Evolutionary conservation across 2,329 filamentous ascomycete genomes (phyloP).

Genomic region (Cryphonectria carpinicola): DNA sequence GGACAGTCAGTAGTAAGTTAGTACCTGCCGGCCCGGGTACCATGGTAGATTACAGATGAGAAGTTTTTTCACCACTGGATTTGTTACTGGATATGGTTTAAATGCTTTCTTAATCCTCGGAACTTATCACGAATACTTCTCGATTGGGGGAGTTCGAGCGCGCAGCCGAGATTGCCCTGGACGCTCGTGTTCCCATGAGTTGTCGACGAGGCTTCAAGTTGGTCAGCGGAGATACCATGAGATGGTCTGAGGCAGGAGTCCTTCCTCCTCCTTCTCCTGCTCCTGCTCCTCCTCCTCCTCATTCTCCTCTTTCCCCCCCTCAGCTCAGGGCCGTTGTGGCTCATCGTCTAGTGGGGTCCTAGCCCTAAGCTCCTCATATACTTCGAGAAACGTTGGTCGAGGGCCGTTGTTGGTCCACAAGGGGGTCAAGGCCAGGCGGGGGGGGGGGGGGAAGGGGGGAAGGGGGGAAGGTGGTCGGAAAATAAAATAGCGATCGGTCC

Average conservation of each 20-base stretch:
- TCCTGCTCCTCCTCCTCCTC: neutral
- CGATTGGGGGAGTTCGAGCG: neutral
- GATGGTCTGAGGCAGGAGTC: neutral
- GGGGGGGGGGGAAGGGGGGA: neutral
- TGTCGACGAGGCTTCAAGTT: neutral
- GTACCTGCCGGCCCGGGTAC: neutral
- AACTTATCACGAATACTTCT: neutral
- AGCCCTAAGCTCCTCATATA: no score
- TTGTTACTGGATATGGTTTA: neutral
- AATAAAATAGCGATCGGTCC: slow-evolving; percentile 21
- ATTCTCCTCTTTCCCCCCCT: no score
- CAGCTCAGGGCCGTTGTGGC: no score
- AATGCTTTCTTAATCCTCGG: neutral
- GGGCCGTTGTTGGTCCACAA: neutral
- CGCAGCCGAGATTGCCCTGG: neutral
- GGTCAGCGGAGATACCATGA: neutral
- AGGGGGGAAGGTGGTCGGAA: slow-evolving; percentile 3
- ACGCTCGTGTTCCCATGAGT: neutral
- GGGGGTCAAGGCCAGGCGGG: neutral
- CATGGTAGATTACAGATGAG: neutral
- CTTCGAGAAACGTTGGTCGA: neutral
- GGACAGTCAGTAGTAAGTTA: no score
- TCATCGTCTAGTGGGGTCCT: no score
- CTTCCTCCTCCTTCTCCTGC: no score
- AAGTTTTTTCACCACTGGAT: neutral